Evolutionary conservation across 805 yeast genomes (phyloP).

Genomic region (Hanseniaspora lindneri): DNA sequence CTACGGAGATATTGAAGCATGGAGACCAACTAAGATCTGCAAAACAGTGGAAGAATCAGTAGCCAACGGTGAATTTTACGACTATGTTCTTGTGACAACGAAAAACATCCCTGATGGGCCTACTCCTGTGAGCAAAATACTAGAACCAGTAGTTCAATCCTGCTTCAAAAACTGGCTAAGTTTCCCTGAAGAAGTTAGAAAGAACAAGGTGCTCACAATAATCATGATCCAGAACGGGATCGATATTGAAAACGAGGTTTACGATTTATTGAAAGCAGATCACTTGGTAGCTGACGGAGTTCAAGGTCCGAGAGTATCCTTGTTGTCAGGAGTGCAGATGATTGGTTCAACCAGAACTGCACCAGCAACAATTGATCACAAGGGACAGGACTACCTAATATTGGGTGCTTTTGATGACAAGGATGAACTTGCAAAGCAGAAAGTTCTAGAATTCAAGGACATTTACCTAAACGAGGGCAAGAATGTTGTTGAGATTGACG

Average conservation of each 20-base stretch:
- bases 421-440: slow-evolving; percentile 14
- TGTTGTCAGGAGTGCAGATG: slow-evolving; percentile 19
- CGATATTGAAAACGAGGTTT: slow-evolving; percentile 44
- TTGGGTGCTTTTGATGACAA: slow-evolving; percentile 19
- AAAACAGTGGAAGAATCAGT: slow-evolving; percentile 35
- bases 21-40: slow-evolving; percentile 38
- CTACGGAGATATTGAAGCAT: slow-evolving; percentile 41
- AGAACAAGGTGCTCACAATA: slow-evolving; percentile 32
- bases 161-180: slow-evolving; percentile 11
- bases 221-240: slow-evolving; percentile 58
- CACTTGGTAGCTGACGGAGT: slow-evolving; percentile 15
- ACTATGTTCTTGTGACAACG: slow-evolving; percentile 48
- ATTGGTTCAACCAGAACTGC: slow-evolving; percentile 21
- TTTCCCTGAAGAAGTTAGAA: slow-evolving; percentile 6
- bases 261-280: slow-evolving; percentile 22
- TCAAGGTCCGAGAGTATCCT: slow-evolving; percentile 14
- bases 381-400: slow-evolving; percentile 17
- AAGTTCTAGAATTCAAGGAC: slow-evolving; percentile 15
- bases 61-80: slow-evolving; percentile 31
- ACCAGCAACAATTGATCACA: slow-evolving; percentile 16
- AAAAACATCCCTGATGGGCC: slow-evolving; percentile 52
- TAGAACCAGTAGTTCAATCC: slow-evolving; percentile 36
- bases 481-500: slow-evolving; percentile 17
- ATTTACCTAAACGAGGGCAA: slow-evolving; percentile 19
- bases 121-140: slow-evolving; percentile 36